Conservation (phyloP, 495 filamentous ascomycete genomes). For the Aspergillus panamensis region DNA sequence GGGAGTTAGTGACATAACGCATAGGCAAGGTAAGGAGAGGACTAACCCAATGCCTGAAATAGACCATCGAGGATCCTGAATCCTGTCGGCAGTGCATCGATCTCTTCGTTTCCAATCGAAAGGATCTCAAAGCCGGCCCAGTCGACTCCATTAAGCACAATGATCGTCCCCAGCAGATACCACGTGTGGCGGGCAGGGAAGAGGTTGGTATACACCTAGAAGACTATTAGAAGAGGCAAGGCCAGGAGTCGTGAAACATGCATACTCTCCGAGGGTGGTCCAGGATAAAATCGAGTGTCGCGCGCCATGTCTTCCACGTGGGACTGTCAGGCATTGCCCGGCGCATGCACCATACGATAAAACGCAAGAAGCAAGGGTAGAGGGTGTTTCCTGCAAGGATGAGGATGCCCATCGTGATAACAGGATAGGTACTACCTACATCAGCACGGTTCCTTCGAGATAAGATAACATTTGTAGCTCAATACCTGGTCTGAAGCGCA, state of each 20-base stretch:
- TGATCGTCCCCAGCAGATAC: constrained; percentile 71
- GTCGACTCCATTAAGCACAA: constrained; percentile 75
- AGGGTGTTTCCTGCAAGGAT: constrained; percentile 83
- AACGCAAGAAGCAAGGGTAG: constrained; percentile 73
- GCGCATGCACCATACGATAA: constrained; percentile 67
- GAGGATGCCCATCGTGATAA: constrained; percentile 71
- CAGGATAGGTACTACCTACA: constrained; percentile 51
- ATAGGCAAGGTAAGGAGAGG: not conserved
- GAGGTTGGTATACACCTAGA: constrained; percentile 67
- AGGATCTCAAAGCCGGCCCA: constrained; percentile 80
- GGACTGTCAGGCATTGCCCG: constrained; percentile 42
- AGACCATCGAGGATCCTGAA: constrained; percentile 71
- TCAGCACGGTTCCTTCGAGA: constrained; percentile 12
- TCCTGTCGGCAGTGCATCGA: constrained; percentile 53
- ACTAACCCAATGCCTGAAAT: constrained; percentile 66
- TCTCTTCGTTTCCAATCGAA: constrained; percentile 65
- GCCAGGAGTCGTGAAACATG: not conserved
- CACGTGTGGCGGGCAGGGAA: constrained; percentile 75
- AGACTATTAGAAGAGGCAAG: not conserved
- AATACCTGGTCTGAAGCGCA: constrained; percentile 39
- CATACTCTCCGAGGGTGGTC: constrained; percentile 68
- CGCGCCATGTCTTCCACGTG: constrained; percentile 47
- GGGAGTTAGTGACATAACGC: constrained; percentile 18
- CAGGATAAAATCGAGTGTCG: constrained; percentile 77
- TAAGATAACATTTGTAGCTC: not conserved